Evolutionary conservation across 768 basidiomycete genomes (phyloP), one percentile per base, ranked within the genome.

Genomic region (Neoboletus brunneissimus): DNA sequence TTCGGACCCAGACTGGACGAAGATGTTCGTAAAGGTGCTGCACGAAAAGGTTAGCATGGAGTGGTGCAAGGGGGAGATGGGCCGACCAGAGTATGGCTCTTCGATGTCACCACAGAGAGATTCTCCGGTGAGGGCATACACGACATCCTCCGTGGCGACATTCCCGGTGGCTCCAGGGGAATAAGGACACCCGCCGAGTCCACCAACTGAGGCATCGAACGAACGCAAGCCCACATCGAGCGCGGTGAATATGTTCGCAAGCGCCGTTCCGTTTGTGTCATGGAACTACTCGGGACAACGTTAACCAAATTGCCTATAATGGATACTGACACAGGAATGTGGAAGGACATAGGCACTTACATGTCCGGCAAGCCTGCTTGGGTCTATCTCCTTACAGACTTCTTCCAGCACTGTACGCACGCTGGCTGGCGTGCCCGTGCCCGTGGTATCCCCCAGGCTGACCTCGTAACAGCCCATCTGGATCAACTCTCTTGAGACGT

Each of bases 381-480:
- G 81, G 0, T 83, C 77, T 29, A 91, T 76, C 37, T 75, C 73
- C 61, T 80, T 81, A 69, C 80, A 79, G 12, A 92, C 86, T 46
- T 83, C 85, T 56, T 86, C 82, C 46, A 97, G 73, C 76, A 98
- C 82, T 59, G 77, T 75, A 7, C 77, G 72, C 31, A 95, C 81
- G 38, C 82, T 81, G 25, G 76, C 73, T 0, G 94, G 92, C 45
- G 86, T 89, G 2, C 89, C 95, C 46, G 84, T 84, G 0, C 95
- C 95, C 2, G 91, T 89, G 3, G 95, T 98, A 68, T 98, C 96
- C 0, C 93, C 94, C 22, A 98, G 73, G 63, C 90, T 90, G 48
- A 95, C 84, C 70, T 98, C 91, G 69, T 96, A 96, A 68, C 93
- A 96, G 0, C 95, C 95, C 90, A 97, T 94, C 56, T 91, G 85